phyloP scores from a whole-genome alignment of 768 basidiomycete genomes.

The Gelatoporia subvermispora region DNA sequence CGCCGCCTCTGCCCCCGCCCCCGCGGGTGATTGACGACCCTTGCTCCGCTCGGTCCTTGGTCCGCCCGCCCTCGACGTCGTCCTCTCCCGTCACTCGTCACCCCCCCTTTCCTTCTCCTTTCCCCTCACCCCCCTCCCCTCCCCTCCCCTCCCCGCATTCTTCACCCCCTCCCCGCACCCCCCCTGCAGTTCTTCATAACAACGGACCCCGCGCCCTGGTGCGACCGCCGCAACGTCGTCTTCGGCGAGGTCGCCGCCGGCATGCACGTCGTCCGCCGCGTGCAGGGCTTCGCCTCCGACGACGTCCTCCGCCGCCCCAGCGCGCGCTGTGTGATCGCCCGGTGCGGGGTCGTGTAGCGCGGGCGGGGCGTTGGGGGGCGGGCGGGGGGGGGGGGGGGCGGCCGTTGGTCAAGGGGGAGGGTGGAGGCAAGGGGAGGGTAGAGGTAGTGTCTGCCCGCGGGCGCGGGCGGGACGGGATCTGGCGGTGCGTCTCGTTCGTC shows the following conservation, averaged over 20 bases:
- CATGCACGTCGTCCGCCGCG: constrained; percentile 32
- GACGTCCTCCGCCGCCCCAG: constrained; percentile 25
- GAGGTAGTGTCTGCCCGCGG: too few relatives aligned
- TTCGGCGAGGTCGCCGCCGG: constrained; percentile 39
- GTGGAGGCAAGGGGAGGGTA: too few relatives aligned
- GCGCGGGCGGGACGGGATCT: too few relatives aligned
- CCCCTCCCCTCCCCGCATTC: too few relatives aligned
- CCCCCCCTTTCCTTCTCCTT: background rate
- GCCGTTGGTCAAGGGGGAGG: too few relatives aligned
- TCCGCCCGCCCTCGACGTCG: background rate
- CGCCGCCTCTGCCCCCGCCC: background rate
- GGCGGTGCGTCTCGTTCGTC: too few relatives aligned
- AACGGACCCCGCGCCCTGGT: constrained; percentile 31
- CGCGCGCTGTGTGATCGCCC: constrained; percentile 20
- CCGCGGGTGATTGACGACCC: too few relatives aligned
- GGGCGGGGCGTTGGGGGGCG: constrained; percentile 1
- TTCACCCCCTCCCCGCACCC: too few relatives aligned
- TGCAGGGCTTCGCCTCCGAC: constrained; percentile 28
- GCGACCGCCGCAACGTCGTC: constrained; percentile 38
- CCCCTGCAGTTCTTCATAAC: constrained; percentile 36
- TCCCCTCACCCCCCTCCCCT: too few relatives aligned
- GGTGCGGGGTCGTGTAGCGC: constrained; percentile 10
- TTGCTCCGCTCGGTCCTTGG: background rate
- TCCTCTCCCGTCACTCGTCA: background rate
- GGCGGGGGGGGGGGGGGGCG: too few relatives aligned